A percentile compares a stretch with the other conserved stretches of the same genome.
These are phyloP conservation scores for Tulasnella sp. DNA, from an alignment of 768 basidiomycete species.

Conservation along the genomic window DNA sequence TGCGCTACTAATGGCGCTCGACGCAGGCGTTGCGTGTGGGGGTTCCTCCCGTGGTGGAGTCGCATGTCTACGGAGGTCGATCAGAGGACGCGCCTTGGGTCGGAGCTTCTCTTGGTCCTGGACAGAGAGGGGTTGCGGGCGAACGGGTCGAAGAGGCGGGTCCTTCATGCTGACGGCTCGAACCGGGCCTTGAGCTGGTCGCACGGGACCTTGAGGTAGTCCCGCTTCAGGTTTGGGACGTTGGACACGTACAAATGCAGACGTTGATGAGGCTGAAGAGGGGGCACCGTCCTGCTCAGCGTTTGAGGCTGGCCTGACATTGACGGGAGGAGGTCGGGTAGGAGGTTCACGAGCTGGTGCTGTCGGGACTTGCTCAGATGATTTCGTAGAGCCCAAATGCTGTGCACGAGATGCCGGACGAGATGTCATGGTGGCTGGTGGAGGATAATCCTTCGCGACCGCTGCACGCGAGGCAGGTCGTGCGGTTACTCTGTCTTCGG, in stretches of 20 bases:
- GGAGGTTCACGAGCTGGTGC: neutral
- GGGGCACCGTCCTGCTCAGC: neutral
- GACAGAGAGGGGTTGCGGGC: neutral
- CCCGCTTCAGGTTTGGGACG: neutral
- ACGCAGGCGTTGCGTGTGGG: neutral
- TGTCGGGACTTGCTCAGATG: constrained; percentile 1
- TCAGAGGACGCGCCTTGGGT: neutral
- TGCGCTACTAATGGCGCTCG: neutral
- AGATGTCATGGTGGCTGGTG: neutral
- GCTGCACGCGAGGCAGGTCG: constrained; percentile 1
- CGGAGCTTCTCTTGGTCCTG: neutral
- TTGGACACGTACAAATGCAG: constrained; percentile 13
- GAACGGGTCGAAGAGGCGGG: constrained; percentile 2
- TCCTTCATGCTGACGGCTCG: constrained; percentile 7
- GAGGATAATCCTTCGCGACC: neutral
- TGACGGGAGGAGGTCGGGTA: constrained; percentile 8
- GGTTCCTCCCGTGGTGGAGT: neutral
- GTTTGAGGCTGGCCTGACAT: neutral
- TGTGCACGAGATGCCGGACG: constrained; percentile 21
- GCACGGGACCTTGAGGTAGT: neutral
- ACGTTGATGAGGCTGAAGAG: neutral
- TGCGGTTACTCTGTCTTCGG: neutral
- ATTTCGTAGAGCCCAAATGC: neutral
- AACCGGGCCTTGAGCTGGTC: neutral
- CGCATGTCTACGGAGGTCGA: constrained; percentile 11